These are phyloP conservation scores for Annona squamosa DNA, from an alignment of 164 flowering plant species.

Conservation along the genomic window DNA sequence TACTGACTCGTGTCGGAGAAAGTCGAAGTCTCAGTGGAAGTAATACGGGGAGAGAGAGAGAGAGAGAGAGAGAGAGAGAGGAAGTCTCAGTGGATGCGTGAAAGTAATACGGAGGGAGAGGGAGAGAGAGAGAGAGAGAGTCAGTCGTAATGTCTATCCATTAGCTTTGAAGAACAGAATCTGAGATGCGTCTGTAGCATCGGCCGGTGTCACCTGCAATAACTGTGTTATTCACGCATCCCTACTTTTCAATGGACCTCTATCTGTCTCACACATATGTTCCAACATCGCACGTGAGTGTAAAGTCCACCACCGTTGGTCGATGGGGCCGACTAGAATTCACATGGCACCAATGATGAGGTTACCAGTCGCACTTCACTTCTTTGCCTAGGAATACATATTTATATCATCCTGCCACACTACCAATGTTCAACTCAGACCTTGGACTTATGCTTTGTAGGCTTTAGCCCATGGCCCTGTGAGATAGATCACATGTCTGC, in stretches of 20 bases:
- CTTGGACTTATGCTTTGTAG: too few relatives aligned
- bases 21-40: neutral
- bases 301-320: too few relatives aligned
- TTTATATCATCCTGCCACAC: too few relatives aligned
- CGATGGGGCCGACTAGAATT: too few relatives aligned
- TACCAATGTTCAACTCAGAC: too few relatives aligned
- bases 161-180: neutral
- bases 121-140: neutral
- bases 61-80: neutral
- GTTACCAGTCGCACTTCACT: too few relatives aligned
- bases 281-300: neutral
- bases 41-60: neutral
- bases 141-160: neutral
- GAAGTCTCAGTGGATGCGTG: neutral
- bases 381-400: too few relatives aligned
- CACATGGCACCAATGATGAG: too few relatives aligned
- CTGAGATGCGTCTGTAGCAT: neutral
- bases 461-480: too few relatives aligned
- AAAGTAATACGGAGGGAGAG: neutral
- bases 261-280: neutral
- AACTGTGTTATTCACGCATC: neutral
- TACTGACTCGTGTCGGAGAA: slow-evolving; percentile 1
- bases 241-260: neutral
- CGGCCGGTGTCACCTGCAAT: slow-evolving; percentile 1
- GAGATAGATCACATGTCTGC: too few relatives aligned